Evolutionary conservation across 108 stramenopile species (phyloP).

Genomic region (Ochromonas danica): DNA sequence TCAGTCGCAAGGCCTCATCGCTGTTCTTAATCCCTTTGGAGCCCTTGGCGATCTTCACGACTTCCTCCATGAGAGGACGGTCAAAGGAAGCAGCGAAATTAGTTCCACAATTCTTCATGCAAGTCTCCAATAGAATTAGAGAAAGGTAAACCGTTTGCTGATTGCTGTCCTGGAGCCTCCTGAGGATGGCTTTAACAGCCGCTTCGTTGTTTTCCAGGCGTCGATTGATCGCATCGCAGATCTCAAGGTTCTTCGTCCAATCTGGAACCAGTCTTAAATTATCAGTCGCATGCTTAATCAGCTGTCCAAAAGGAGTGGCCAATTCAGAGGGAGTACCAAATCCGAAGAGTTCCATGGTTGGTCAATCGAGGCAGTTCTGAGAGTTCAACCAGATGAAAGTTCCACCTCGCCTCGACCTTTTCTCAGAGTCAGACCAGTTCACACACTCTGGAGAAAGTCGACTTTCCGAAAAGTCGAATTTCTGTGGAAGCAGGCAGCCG

Average conservation of each 20-base stretch:
- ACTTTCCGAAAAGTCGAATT: no score
- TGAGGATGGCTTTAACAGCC: conserved; percentile 31
- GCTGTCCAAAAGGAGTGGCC: conserved; percentile 33
- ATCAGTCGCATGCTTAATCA: conserved; percentile 33
- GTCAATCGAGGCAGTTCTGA: not conserved
- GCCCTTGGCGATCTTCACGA: conserved; percentile 23
- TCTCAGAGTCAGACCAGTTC: no score
- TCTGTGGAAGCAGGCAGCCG: no score
- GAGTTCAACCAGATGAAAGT: no score
- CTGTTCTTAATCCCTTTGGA: conserved; percentile 1
- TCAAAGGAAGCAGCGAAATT: not conserved
- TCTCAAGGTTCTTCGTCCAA: conserved; percentile 38
- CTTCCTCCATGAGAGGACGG: conserved; percentile 3
- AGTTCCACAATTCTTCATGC: conserved; percentile 38
- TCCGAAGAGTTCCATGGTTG: conserved; percentile 36
- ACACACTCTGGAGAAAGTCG: no score
- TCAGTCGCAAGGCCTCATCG: conserved; percentile 21
- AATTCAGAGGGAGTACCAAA: conserved; percentile 12
- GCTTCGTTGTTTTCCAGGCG: conserved; percentile 1
- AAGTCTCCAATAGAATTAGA: conserved; percentile 31
- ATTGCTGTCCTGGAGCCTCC: conserved; percentile 40
- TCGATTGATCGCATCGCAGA: conserved; percentile 36
- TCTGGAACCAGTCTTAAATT: conserved; percentile 30
- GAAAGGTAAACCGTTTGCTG: conserved; percentile 5
- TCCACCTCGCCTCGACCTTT: no score